Evolutionary conservation across 2,329 filamentous ascomycete species (phyloP).

Genomic region (Phialemonium atrogriseum): DNA sequence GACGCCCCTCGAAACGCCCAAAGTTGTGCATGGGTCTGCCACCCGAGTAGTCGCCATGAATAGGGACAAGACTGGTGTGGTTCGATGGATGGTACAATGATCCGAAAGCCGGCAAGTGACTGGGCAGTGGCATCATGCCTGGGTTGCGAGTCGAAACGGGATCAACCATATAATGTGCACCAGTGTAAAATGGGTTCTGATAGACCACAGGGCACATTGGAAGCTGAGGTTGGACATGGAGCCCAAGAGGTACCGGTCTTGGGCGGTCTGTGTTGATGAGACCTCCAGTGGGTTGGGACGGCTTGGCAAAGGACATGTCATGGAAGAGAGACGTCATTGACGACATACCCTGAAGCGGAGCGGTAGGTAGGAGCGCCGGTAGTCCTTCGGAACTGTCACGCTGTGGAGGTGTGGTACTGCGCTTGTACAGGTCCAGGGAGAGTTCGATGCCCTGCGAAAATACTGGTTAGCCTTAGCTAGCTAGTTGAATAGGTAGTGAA

Average conservation of each 20-base stretch:
- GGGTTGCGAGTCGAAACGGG: too few relatives aligned
- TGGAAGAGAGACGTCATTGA: slow-evolving; percentile 1
- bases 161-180: too few relatives aligned
- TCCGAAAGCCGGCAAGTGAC: background rate
- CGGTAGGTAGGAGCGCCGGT: too few relatives aligned
- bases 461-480: background rate
- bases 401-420: background rate
- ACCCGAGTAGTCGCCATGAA: slow-evolving; percentile 30
- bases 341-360: slow-evolving; percentile 1
- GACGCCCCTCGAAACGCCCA: slow-evolving; percentile 30
- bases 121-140: slow-evolving; percentile 9
- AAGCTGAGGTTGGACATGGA: background rate
- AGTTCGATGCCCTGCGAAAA: slow-evolving; percentile 5
- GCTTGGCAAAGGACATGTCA: background rate
- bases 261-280: background rate
- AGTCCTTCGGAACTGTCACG: background rate
- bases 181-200: slow-evolving; percentile 1
- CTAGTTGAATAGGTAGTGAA: background rate
- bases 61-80: background rate
- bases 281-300: background rate
- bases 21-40: slow-evolving; percentile 27
- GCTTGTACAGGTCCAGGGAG: slow-evolving; percentile 1
- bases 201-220: slow-evolving; percentile 1
- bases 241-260: background rate
- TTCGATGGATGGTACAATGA: background rate